A percentile compares a stretch with the other conserved stretches of the same genome.
Evolutionary conservation across 257 asterid genomes (phyloP).

Genomic region (Mentha longifolia): DNA sequence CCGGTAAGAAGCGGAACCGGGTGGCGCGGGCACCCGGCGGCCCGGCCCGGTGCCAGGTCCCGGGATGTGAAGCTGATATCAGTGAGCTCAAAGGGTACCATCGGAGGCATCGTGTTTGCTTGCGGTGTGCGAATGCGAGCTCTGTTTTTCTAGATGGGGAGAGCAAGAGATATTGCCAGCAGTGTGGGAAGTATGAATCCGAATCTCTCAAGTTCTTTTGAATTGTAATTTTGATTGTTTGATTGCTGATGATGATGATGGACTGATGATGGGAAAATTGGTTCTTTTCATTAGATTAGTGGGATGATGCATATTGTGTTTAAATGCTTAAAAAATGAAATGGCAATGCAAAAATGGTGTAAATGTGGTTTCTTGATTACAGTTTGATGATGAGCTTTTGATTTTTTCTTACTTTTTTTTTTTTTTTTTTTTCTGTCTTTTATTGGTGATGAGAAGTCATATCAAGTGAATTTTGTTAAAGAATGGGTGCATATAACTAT

Average conservation of each 20-base stretch:
- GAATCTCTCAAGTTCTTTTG: background rate
- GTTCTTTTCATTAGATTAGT: background rate
- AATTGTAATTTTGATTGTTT: slow-evolving; percentile 35
- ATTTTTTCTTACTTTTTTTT: background rate
- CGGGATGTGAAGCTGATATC: slow-evolving; percentile 86
- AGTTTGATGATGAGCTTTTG: background rate
- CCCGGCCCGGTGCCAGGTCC: slow-evolving; percentile 78
- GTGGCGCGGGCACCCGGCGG: slow-evolving; percentile 49
- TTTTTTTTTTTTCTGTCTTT: background rate
- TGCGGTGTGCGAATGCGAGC: slow-evolving; percentile 78
- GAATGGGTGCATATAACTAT: background rate
- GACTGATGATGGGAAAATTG: background rate
- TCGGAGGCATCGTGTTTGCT: slow-evolving; percentile 81
- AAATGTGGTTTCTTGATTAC: background rate
- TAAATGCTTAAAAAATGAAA: background rate
- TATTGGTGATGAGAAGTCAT: slow-evolving; percentile 1
- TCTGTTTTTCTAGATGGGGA: slow-evolving; percentile 76
- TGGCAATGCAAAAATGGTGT: background rate
- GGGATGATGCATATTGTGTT: background rate
- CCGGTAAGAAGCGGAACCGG: slow-evolving; percentile 76
- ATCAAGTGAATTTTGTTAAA: background rate
- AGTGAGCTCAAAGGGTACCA: slow-evolving; percentile 96
- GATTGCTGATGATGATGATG: too few relatives aligned
- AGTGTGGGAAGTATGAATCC: slow-evolving; percentile 61
- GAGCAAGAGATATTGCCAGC: slow-evolving; percentile 91